Conservation (phyloP, 805 yeast species). For the Candida dendrica region DNA sequence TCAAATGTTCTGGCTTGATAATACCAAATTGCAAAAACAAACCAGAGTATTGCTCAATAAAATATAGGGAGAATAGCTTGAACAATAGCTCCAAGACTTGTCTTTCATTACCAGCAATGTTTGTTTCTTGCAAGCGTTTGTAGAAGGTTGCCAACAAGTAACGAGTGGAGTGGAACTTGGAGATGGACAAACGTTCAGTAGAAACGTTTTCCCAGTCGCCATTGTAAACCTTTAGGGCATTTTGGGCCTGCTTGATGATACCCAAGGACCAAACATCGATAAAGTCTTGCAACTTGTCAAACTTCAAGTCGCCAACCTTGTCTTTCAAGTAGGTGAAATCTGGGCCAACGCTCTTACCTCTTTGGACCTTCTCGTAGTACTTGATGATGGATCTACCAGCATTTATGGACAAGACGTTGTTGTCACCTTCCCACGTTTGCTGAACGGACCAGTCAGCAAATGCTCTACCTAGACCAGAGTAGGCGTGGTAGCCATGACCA, state of each 20-base stretch:
- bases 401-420: conserved; percentile 76
- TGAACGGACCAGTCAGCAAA: conserved; percentile 94
- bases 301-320: conserved; percentile 22
- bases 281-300: conserved; percentile 14
- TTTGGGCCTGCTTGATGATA: conserved; percentile 20
- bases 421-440: conserved; percentile 98
- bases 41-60: conserved; percentile 66
- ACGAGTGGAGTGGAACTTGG: conserved; percentile 34
- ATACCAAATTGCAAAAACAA: conserved; percentile 61
- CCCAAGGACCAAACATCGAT: conserved; percentile 27
- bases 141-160: conserved; percentile 26
- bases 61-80: conserved; percentile 54
- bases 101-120: conserved; percentile 29
- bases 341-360: conserved; percentile 25
- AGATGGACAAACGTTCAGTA: conserved; percentile 29
- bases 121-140: conserved; percentile 18
- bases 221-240: conserved; percentile 22
- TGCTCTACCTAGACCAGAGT: conserved; percentile 84
- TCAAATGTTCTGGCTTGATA: conserved; percentile 41
- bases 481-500: conserved; percentile 94
- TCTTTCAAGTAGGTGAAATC: conserved; percentile 24
- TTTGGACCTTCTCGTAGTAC: conserved; percentile 30
- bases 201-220: conserved; percentile 30
- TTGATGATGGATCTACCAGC: conserved; percentile 66
- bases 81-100: conserved; percentile 48